Base-by-base conservation (phyloP, 495 filamentous ascomycete genomes). In the Sordaria brevicollis region DNA sequence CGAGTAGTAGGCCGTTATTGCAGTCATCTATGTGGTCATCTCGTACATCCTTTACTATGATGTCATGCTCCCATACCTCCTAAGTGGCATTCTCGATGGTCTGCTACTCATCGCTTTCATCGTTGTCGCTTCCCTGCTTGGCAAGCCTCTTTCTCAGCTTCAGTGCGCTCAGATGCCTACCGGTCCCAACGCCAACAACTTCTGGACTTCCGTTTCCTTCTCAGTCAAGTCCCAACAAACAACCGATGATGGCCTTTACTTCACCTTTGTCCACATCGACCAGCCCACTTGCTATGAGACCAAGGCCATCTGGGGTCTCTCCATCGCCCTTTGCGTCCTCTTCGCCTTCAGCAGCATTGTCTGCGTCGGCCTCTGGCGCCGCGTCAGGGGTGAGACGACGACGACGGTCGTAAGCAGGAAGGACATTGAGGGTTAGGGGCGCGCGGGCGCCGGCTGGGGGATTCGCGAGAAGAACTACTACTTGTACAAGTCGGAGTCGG, bases 231-330 rank as follows among this genome's bases (percentile, higher is more conserved):
- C 68, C 65, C 35, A 70, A 10, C 33, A 68, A 34, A 11, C 49
- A 37, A 67, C 71, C 34, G 72, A 74, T n/a, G 73, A 76, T 9
- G 54, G 74, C 2, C 65, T 69, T 4, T 77, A 77, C 66, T 41
- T 68, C 29, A 57, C 67, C 31, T 78, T 79, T 35, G 74, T 77
- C 10, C 57, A 68, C 3, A 70, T 73, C 35, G 90, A 86, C 67
- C 89, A 89, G 81, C 78, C 85, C 17, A 90, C 92, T 70, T 97
- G 94, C 82, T 88, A 87, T 73, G 89, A 95, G 84, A 90, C 91
- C 79, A 97, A 97, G 83, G 87, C 90, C 11, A 89, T 94, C 71
- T 97, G 93, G 94, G 94, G 93, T 19, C 79, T 97, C 69, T 86
- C 86, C 79, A 96, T 97, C 82, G 89, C 91, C 6, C 83, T 94